Evolutionary conservation across 1,284 basidiomycete species (phyloP), one percentile per base, ranked within the genome.

Genomic region (Uromyces viciae-fabae): DNA sequence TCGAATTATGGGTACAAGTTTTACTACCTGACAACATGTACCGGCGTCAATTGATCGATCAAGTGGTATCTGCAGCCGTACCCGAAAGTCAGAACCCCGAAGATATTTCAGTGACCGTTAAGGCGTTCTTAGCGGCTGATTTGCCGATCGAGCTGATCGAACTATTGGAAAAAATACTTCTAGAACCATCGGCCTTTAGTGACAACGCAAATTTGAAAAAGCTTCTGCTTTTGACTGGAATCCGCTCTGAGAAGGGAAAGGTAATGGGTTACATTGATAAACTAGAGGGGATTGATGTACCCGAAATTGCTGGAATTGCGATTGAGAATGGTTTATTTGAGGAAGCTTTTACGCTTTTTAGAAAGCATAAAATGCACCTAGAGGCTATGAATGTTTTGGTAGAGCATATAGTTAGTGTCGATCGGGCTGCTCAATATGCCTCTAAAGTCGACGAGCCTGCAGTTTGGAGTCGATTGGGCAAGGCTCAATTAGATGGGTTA

Each of bases 211-310:
- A 94, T 86, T 89, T 98, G 46, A 95, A 98, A 88, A 97, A 97
- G 87, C 89, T 99, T 82, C 88, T 99, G 82, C 90, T 99, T 85
- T 89, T 99, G 82, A 99, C 97, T 3, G 95, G 97, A 52, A 94
- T 99, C 84, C 93, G 95, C 82, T 94, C 96, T 28, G 97, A 99
- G 88, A 98, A 97, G 89, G 95, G 95, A 86, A 98, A 98, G 88
- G 97, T 99, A 54, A 95, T 98, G 85, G 92, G 92, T 68, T 99
- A 98, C 87, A 99, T 99, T 88, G 95, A 96, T 89, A 96, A 96
- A 86, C 90, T 99, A 28, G 90, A 94, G 85, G 95, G 95, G 85
- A 99, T 98, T 86, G 96, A 99, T 85, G 90, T 92, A 73, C 91
- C 91, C 75, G 95, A 99, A 86, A 99, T 99, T 82, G 94, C 97